Percentiles rank a stretch among this genome's conserved stretches.
These are phyloP conservation scores for Chlorella sp. DNA, from an alignment of 139 green algal species.

Conservation along the genomic window DNA sequence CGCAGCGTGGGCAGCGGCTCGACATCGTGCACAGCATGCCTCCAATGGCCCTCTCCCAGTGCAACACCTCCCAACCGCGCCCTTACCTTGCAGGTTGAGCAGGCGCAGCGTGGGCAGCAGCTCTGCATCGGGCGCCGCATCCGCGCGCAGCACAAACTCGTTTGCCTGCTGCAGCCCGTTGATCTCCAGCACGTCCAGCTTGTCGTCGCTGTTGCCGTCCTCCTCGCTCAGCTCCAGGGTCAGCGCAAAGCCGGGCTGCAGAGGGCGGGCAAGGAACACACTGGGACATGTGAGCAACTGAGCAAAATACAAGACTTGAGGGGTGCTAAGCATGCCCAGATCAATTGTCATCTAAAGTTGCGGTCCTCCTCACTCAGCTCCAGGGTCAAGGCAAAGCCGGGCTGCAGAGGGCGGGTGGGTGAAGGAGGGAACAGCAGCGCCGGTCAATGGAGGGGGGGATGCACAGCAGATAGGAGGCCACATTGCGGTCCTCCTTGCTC, in stretches of 20 bases:
- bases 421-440: too few species aligned
- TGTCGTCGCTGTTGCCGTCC: conserved; percentile 88
- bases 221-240: conserved; percentile 72
- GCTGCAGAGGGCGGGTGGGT: conserved; percentile 51
- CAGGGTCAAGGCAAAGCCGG: conserved; percentile 81
- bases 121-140: conserved; percentile 49
- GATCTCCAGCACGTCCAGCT: conserved; percentile 90
- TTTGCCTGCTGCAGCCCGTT: conserved; percentile 56
- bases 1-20: neutral
- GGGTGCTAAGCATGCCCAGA: conserved; percentile 78
- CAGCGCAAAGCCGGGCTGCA: conserved; percentile 79
- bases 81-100: conserved; percentile 66
- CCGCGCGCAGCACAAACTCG: conserved; percentile 62
- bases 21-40: neutral
- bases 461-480: too few species aligned
- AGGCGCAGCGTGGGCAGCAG: conserved; percentile 89
- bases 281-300: neutral
- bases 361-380: conserved; percentile 72
- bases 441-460: too few species aligned
- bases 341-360: conserved; percentile 90
- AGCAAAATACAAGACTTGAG: too few species aligned
- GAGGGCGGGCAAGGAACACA: neutral
- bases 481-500: conserved; percentile 70
- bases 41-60: neutral
- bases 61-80: neutral